Evolutionary conservation across 495 filamentous ascomycete genomes (phyloP).

Genomic region (Geoglossum glabrum): DNA sequence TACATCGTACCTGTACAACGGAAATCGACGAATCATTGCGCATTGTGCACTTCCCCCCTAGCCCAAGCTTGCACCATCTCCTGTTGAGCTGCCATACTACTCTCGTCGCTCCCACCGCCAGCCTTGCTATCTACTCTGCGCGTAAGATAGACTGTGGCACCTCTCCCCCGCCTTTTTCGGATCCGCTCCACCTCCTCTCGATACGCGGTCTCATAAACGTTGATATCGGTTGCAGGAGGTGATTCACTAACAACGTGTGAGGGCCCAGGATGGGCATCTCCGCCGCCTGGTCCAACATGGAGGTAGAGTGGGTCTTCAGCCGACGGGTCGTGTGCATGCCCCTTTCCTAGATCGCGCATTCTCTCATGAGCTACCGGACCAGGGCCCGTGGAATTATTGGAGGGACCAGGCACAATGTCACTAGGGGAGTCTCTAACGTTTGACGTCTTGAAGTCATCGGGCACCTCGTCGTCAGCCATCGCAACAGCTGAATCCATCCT

Average conservation of each 20-base stretch:
- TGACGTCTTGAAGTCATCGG: background rate
- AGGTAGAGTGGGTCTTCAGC: constrained; percentile 44
- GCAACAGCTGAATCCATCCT: constrained; percentile 9
- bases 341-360: constrained; percentile 22
- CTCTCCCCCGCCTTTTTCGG: constrained; percentile 19
- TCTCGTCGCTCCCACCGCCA: background rate
- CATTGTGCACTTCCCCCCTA: background rate
- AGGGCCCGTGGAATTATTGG: background rate
- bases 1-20: background rate
- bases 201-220: constrained; percentile 79
- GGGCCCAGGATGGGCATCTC: constrained; percentile 14
- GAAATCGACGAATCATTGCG: background rate
- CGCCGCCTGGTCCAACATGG: constrained; percentile 45
- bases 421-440: background rate
- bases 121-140: constrained; percentile 29
- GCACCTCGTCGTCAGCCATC: background rate
- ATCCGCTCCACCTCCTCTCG: constrained; percentile 63
- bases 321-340: constrained; percentile 44
- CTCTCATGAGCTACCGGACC: background rate
- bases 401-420: background rate
- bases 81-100: background rate
- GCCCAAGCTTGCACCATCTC: background rate
- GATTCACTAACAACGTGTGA: constrained; percentile 53
- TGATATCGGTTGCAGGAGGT: constrained; percentile 56
- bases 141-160: constrained; percentile 33